Evolutionary conservation across 495 filamentous ascomycete genomes (phyloP).

Genomic region (Hypoxylon fuscum): DNA sequence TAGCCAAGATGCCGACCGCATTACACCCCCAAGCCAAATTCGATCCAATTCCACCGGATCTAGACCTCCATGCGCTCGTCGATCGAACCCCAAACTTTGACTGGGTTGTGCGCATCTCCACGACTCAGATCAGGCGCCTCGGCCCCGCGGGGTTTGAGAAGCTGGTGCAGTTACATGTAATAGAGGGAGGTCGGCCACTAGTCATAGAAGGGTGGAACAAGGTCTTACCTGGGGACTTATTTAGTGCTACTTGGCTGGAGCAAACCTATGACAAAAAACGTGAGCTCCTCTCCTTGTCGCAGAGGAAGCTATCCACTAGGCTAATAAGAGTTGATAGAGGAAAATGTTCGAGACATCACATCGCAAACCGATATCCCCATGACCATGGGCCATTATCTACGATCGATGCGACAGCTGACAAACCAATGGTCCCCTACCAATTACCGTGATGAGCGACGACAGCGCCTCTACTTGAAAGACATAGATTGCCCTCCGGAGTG

Average conservation of each 20-base stretch:
- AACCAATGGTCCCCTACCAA: slow-evolving; percentile 74
- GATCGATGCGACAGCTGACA: slow-evolving; percentile 78
- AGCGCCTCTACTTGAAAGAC: slow-evolving; percentile 93
- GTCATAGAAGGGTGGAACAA: slow-evolving; percentile 87
- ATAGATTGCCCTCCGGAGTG: slow-evolving; percentile 90
- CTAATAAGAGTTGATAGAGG: slow-evolving; percentile 48
- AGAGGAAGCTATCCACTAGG: slow-evolving; percentile 1
- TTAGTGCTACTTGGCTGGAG: slow-evolving; percentile 81
- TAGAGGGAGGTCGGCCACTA: slow-evolving; percentile 83
- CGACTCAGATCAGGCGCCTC: slow-evolving; percentile 74
- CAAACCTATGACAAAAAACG: slow-evolving; percentile 76
- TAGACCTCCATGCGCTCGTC: slow-evolving; percentile 78
- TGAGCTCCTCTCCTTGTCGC: slow-evolving; percentile 48
- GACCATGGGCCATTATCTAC: slow-evolving; percentile 87
- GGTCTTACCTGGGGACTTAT: slow-evolving; percentile 72
- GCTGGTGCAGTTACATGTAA: slow-evolving; percentile 78
- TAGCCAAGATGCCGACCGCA: slow-evolving; percentile 69
- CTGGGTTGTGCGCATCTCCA: slow-evolving; percentile 78
- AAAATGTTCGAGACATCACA: slow-evolving; percentile 78
- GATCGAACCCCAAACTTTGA: slow-evolving; percentile 83
- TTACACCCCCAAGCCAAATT: slow-evolving; percentile 76
- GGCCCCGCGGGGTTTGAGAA: slow-evolving; percentile 80
- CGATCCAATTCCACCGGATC: slow-evolving; percentile 82
- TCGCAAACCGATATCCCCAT: slow-evolving; percentile 75
- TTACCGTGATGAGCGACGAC: slow-evolving; percentile 73